These are phyloP conservation scores for Phlyctochytrium arcticum DNA, from an alignment of 192 early-diverging fungal genomes.

Conservation along the genomic window DNA sequence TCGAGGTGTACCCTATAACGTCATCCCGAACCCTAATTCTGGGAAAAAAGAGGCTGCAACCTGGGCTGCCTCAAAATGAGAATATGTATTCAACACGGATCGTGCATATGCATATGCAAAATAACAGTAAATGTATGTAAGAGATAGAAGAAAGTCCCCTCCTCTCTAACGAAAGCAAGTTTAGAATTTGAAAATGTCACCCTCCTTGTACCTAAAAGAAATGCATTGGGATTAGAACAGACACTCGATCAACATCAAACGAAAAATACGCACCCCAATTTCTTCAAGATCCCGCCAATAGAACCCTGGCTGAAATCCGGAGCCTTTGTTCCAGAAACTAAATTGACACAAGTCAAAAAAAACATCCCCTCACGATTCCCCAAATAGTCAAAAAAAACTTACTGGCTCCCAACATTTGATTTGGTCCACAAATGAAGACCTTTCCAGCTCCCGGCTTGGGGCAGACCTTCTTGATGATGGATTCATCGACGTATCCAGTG, in stretches of 20 bases:
- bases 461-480: slow-evolving; percentile 64
- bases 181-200: slow-evolving; percentile 45
- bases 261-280: slow-evolving; percentile 36
- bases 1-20: no score
- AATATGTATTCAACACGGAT: no score
- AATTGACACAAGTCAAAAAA: background rate
- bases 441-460: slow-evolving; percentile 54
- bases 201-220: slow-evolving; percentile 20
- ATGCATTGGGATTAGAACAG: background rate
- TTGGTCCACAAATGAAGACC: slow-evolving; percentile 61
- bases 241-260: background rate
- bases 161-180: background rate
- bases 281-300: slow-evolving; percentile 43
- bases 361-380: background rate
- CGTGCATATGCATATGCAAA: no score
- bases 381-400: background rate
- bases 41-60: no score
- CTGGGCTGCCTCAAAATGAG: no score
- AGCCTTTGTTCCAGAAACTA: slow-evolving; percentile 76
- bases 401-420: slow-evolving; percentile 22
- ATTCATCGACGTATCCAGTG: slow-evolving; percentile 69
- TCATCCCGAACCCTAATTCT: no score
- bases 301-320: slow-evolving; percentile 60
- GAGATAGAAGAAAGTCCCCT: background rate
- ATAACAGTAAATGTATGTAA: background rate